Conservation (phyloP, 345 rosid genomes). For the Corchorus capsularis region DNA sequence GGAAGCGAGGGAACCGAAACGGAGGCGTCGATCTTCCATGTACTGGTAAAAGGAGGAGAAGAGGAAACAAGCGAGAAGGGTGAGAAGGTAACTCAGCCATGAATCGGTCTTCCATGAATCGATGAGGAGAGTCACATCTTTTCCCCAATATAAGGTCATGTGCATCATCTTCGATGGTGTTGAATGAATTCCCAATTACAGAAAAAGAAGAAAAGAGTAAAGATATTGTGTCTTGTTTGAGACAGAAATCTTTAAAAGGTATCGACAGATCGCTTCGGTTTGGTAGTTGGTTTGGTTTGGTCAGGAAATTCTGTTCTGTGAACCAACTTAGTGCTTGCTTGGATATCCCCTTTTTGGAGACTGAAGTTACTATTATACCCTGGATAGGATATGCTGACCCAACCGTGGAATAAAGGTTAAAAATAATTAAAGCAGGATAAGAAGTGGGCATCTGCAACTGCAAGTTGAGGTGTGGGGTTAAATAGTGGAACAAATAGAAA, state of each 20-base stretch:
- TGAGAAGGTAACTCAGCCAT: slow-evolving; percentile 59
- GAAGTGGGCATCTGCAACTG: too few relatives aligned
- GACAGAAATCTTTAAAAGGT: background rate
- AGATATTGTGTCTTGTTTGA: background rate
- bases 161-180: slow-evolving; percentile 67
- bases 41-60: slow-evolving; percentile 65
- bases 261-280: background rate
- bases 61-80: slow-evolving; percentile 67
- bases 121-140: slow-evolving; percentile 65
- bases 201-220: slow-evolving; percentile 7
- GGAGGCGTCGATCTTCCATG: slow-evolving; percentile 60
- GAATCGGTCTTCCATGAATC: slow-evolving; percentile 71
- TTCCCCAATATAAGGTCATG: slow-evolving; percentile 91
- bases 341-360: background rate
- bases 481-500: too few relatives aligned
- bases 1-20: slow-evolving; percentile 39
- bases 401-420: too few relatives aligned
- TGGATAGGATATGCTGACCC: background rate
- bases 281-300: background rate
- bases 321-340: background rate
- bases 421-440: too few relatives aligned
- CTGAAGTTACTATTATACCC: background rate
- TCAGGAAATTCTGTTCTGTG: background rate
- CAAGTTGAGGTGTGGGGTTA: too few relatives aligned
- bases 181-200: slow-evolving; percentile 1